Conservation (phyloP, 257 asterid genomes). For the Striga asiatica region DNA sequence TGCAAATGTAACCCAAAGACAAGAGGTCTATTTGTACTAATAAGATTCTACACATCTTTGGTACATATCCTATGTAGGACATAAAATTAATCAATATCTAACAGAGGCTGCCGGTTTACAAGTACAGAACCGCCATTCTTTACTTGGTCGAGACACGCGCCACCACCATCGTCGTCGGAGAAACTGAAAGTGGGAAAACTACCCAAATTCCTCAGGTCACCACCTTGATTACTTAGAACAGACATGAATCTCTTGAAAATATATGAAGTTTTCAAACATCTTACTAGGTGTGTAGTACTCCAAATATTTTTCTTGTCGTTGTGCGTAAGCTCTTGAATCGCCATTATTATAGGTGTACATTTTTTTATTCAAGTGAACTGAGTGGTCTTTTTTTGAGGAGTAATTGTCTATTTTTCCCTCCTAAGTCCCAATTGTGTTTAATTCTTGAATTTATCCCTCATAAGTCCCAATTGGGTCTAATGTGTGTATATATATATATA, state of each 20-base stretch:
- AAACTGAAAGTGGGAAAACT: slow-evolving; percentile 94
- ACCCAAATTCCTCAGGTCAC: slow-evolving; percentile 96
- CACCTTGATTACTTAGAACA: neutral
- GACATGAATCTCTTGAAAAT: too few relatives aligned
- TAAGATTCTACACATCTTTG: too few relatives aligned
- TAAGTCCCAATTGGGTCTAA: too few relatives aligned
- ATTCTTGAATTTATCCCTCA: neutral
- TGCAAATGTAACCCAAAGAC: too few relatives aligned
- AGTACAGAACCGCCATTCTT: slow-evolving; percentile 57
- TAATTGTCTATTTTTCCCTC: neutral
- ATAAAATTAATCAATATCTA: too few relatives aligned
- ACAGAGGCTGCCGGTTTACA: slow-evolving; percentile 73
- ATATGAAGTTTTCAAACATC: too few relatives aligned
- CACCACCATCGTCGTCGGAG: slow-evolving; percentile 87
- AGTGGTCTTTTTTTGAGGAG: neutral
- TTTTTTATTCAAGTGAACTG: too few relatives aligned
- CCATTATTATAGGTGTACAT: neutral
- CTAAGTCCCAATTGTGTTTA: neutral
- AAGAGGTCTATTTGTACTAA: too few relatives aligned
- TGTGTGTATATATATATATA: too few relatives aligned
- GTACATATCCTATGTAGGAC: too few relatives aligned
- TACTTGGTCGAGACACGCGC: slow-evolving; percentile 82
- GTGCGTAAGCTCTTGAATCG: neutral
- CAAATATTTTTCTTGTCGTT: neutral
- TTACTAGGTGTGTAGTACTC: too few relatives aligned